Evolutionary conservation across 345 rosid genomes (phyloP).

Genomic region (Citrus sp.): DNA sequence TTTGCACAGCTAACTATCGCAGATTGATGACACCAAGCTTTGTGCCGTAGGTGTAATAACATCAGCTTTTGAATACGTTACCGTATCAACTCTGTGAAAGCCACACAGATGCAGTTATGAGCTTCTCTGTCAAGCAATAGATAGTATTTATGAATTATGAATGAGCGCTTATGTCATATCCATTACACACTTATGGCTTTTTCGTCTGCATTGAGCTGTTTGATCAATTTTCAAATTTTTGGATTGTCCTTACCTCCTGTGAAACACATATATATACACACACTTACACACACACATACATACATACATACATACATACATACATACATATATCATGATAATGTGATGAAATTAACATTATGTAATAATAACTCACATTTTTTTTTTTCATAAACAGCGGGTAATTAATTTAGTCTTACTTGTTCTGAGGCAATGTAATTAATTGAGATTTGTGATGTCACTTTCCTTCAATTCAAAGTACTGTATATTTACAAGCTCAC

Average conservation of each 20-base stretch:
- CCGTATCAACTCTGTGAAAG: not conserved
- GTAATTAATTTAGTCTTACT: not conserved
- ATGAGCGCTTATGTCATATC: not conserved
- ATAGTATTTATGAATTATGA: not conserved
- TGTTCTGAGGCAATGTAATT: no score
- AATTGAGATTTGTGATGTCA: no score
- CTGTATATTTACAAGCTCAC: not conserved
- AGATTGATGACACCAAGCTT: not conserved
- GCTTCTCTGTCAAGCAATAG: not conserved
- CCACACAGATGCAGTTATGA: not conserved
- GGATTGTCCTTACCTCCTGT: no score
- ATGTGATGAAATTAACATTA: no score
- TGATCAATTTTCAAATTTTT: no score
- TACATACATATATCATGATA: no score
- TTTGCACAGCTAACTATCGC: not conserved
- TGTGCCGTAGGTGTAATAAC: not conserved
- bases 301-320: fast-evolving
- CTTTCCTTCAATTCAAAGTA: not conserved
- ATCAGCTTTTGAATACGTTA: not conserved
- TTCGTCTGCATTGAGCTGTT: no score
- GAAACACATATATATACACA: no score
- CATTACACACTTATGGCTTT: no score
- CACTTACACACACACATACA: no score
- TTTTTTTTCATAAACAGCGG: not conserved
- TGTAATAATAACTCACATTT: not conserved